These are phyloP conservation scores for Lepidium sativum DNA, from an alignment of 345 rosid species.

Conservation along the genomic window DNA sequence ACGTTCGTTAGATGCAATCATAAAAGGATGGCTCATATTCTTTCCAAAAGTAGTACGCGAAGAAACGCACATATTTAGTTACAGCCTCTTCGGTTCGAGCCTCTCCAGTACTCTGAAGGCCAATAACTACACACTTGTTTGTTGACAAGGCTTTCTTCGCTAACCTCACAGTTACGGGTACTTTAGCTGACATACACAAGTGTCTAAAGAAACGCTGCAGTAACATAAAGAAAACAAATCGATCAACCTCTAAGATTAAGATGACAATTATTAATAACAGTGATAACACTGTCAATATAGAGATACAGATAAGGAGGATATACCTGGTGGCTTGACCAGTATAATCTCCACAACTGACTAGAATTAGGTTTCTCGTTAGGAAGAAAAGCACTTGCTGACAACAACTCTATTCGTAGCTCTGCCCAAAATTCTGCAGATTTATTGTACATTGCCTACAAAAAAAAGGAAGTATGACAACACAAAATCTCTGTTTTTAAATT, in stretches of 20 bases:
- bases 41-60: background rate
- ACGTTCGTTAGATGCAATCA: constrained; percentile 5
- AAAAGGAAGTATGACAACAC: constrained; percentile 13
- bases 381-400: constrained; percentile 72
- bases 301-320: constrained; percentile 2
- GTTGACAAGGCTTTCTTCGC: constrained; percentile 67
- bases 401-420: constrained; percentile 88
- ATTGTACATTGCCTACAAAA: constrained; percentile 71
- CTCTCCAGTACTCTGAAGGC: constrained; percentile 99
- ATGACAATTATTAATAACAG: constrained; percentile 9
- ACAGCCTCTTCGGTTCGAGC: constrained; percentile 99
- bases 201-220: constrained; percentile 97
- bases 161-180: constrained; percentile 82
- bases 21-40: background rate
- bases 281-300: background rate
- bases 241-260: constrained; percentile 4
- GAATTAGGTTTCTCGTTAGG: constrained; percentile 68
- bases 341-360: constrained; percentile 94
- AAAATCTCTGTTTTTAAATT: background rate
- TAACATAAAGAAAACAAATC: constrained; percentile 13
- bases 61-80: constrained; percentile 77
- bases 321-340: constrained; percentile 99
- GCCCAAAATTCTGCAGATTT: constrained; percentile 99
- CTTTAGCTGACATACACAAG: constrained; percentile 98
- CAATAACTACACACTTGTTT: constrained; percentile 88